Conservation (phyloP, 2,329 filamentous ascomycete species). For the Cytospora piceicola region DNA sequence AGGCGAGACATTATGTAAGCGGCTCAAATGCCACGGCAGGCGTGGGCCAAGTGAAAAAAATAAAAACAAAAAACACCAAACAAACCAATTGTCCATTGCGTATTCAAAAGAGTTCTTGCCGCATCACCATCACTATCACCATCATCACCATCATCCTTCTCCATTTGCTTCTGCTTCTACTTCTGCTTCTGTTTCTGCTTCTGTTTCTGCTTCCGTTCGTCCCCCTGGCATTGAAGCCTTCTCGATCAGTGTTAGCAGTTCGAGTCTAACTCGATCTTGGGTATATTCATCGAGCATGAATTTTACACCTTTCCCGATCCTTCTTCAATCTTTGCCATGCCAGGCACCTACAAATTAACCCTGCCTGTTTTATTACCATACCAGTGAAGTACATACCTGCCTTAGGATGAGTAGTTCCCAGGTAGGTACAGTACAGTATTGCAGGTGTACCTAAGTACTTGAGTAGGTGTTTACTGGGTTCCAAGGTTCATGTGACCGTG, state of each 20-base stretch:
- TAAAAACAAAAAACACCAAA: background rate
- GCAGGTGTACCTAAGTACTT: too few species aligned
- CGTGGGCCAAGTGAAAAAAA: slow-evolving; percentile 9
- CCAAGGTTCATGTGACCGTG: slow-evolving; percentile 15
- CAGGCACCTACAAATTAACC: background rate
- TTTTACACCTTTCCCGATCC: background rate
- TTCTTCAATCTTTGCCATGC: background rate
- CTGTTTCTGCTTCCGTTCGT: background rate
- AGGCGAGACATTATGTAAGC: background rate
- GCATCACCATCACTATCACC: background rate
- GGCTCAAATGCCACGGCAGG: slow-evolving; percentile 9
- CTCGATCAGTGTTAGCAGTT: background rate
- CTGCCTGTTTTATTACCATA: slow-evolving; percentile 5
- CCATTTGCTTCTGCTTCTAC: background rate
- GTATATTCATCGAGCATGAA: background rate
- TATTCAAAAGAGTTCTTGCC: background rate
- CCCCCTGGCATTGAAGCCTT: background rate
- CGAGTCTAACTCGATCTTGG: background rate
- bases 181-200: too few species aligned
- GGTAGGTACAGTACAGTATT: background rate
- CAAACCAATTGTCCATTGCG: background rate
- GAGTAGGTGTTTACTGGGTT: too few species aligned
- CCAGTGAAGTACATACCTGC: background rate
- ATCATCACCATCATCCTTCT: background rate
- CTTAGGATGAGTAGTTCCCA: too few species aligned